Evolutionary conservation across 2,329 filamentous ascomycete species (phyloP).

Genomic region (Scleromitrula shiraiana): DNA sequence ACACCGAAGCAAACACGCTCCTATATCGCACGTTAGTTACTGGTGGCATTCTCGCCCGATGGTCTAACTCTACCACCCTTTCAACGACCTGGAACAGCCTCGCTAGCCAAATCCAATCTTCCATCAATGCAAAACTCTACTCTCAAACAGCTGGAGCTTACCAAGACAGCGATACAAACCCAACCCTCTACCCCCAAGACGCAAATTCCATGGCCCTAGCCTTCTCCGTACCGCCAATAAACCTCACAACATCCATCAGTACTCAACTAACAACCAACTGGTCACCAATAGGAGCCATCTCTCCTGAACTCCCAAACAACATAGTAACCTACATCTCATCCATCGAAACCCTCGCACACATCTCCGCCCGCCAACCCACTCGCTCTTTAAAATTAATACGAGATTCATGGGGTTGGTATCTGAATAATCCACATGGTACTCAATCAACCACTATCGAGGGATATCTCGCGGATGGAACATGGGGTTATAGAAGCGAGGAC

Average conservation of each 20-base stretch:
- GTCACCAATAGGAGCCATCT: conserved; percentile 46
- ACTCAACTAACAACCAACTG: conserved; percentile 33
- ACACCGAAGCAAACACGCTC: conserved; percentile 22
- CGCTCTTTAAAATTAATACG: conserved; percentile 50
- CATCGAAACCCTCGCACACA: conserved; percentile 51
- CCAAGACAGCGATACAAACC: conserved; percentile 46
- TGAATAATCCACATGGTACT: conserved; percentile 49
- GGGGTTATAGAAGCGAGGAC: conserved; percentile 44
- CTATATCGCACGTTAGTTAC: conserved; percentile 40
- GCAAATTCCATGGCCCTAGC: conserved; percentile 45
- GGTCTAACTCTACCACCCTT: conserved; percentile 11
- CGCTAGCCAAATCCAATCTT: conserved; percentile 7
- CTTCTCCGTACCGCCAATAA: not conserved
- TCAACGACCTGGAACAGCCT: conserved; percentile 2
- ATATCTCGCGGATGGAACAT: conserved; percentile 47
- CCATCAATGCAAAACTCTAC: conserved; percentile 16
- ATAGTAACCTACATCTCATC: conserved; percentile 47
- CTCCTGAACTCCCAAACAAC: conserved; percentile 47
- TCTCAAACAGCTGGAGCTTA: conserved; percentile 36
- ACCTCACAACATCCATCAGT: conserved; percentile 6
- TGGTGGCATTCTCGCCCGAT: conserved; percentile 35
- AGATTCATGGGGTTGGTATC: conserved; percentile 52
- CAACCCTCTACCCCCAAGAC: conserved; percentile 47
- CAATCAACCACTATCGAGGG: conserved; percentile 52
- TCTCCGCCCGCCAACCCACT: conserved; percentile 38